These are phyloP conservation scores for Saitozyma podzolica DNA, from an alignment of 768 basidiomycete genomes.

Conservation along the genomic window DNA sequence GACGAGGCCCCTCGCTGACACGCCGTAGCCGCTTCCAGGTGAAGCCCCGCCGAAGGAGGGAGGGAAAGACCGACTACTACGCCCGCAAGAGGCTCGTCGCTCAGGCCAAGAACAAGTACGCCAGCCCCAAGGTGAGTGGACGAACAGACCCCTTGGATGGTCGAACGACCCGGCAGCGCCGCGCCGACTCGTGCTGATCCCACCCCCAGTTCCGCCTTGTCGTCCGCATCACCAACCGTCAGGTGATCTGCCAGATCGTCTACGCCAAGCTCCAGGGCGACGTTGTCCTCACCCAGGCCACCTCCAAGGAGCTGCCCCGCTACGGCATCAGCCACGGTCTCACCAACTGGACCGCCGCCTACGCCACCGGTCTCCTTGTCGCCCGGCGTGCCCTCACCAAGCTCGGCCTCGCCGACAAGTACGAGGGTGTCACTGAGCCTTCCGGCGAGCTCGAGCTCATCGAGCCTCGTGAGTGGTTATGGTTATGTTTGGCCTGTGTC, in stretches of 20 bases:
- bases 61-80: constrained; percentile 99
- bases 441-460: constrained; percentile 80
- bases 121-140: constrained; percentile 70
- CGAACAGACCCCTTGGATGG: neutral
- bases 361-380: constrained; percentile 92
- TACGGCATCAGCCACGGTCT: constrained; percentile 98
- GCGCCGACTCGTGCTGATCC: constrained; percentile 2
- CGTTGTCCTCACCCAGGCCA: constrained; percentile 83
- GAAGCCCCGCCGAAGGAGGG: constrained; percentile 94
- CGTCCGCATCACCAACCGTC: constrained; percentile 97
- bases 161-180: neutral
- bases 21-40: constrained; percentile 73
- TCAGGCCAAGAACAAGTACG: constrained; percentile 99
- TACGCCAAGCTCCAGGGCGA: constrained; percentile 98
- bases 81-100: constrained; percentile 94
- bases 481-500: neutral
- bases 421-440: constrained; percentile 88
- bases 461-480: constrained; percentile 59
- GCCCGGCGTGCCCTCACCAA: constrained; percentile 94
- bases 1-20: constrained; percentile 31
- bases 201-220: constrained; percentile 62
- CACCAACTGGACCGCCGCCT: constrained; percentile 98
- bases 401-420: constrained; percentile 96
- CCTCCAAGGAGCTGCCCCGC: constrained; percentile 84
- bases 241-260: constrained; percentile 84